Base-by-base conservation (phyloP, 2,329 filamentous ascomycete genomes). In the Magnaporthales sp. region DNA sequence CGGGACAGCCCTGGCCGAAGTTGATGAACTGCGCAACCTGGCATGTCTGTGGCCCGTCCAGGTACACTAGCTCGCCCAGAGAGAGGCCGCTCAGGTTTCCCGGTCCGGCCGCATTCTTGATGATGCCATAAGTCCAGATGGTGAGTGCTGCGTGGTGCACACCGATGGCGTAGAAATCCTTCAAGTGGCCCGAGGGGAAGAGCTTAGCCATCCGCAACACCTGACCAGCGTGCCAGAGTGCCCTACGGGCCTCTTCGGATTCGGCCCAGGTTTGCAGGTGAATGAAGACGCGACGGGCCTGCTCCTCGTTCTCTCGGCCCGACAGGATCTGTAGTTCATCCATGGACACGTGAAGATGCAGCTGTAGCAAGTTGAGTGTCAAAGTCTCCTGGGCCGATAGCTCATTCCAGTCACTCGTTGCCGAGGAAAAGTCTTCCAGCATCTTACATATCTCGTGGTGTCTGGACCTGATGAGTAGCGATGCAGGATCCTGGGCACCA, bases 61-160 rank as follows among this genome's bases (percentile, higher is more conserved):
- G 77, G 69, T 84, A 82, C 0, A 88, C 77, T 2, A 75, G 71
- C 30, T 80, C 75, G 61, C 70, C 69, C 76, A n/a, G 78, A 77
- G 26, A 22, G 30, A 15, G 29, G 62, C 62, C 26, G 61, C 61
- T 22, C 29, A 29, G 29, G 11, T 24, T 24, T 5, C 58, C 69
- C 71, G 75, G 73, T 73, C 73, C 70, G 77, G 70, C 74, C 15
- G 83, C 80, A 68, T 78, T 76, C 24, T 77, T 80, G 6, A 88
- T 80, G 0, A 91, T 84, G 0, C 88, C 87, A 70, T 89, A 91
- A 0, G 84, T 84, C 90, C 90, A 92, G 56, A 92, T 78, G 0
- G 86, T 85, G 4, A 92, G 78, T 13, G 84, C 82, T 4, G 87
- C 88, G 72, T 91, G 89, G 72, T 91, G 90, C 0, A 91, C 82